A percentile compares a stretch with the other conserved stretches of the same genome.
These are phyloP conservation scores for Avicennia marina DNA, from an alignment of 257 asterid species.

Conservation along the genomic window DNA sequence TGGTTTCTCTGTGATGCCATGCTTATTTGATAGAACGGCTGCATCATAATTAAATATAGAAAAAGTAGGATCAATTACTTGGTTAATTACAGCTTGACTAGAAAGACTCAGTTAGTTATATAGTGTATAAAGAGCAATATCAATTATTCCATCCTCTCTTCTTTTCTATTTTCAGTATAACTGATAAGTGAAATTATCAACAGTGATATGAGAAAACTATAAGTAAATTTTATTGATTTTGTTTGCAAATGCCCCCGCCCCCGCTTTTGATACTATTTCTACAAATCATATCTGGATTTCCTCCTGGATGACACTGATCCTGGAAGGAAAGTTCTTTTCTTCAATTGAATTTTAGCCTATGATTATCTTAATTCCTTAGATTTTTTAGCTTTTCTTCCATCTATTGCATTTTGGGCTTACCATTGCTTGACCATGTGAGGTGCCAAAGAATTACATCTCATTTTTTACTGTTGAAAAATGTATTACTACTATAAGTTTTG, in stretches of 20 bases:
- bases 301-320: not conserved
- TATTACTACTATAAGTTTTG: conserved; percentile 7
- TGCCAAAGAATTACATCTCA: not conserved
- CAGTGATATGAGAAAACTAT: not conserved
- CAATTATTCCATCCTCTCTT: not conserved
- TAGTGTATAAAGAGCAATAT: not conserved
- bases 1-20: no score
- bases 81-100: not conserved
- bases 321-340: not conserved
- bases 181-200: not conserved
- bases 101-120: not conserved
- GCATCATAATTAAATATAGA: no score
- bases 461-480: no score
- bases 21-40: no score
- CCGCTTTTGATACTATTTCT: not conserved
- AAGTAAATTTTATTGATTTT: not conserved
- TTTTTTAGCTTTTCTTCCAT: not conserved
- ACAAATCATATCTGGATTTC: not conserved
- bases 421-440: conserved; percentile 5
- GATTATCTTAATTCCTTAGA: not conserved
- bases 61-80: no score
- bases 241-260: not conserved
- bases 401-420: not conserved
- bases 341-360: not conserved
- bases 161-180: not conserved